Conservation (phyloP, 306 rosid genomes). For the Vigna trinervia region DNA sequence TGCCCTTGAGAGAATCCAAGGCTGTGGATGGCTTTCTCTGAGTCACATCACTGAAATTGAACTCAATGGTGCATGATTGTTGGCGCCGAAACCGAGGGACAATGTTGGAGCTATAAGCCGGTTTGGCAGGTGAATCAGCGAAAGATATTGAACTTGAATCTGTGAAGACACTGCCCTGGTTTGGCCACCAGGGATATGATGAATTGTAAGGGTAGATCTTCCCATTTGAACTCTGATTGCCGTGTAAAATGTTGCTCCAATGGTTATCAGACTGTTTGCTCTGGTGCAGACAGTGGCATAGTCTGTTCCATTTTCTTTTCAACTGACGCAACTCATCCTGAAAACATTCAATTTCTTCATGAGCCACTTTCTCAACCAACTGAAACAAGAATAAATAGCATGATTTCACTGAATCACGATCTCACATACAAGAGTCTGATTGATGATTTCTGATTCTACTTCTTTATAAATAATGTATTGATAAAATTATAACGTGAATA, state of each 20-base stretch:
- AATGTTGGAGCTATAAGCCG: constrained; percentile 49
- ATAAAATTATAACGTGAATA: neutral
- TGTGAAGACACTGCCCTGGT: constrained; percentile 52
- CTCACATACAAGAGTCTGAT: neutral
- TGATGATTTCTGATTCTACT: neutral
- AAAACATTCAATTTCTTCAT: constrained; percentile 24
- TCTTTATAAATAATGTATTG: too few species aligned
- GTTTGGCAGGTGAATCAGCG: constrained; percentile 53
- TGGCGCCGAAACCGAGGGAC: constrained; percentile 69
- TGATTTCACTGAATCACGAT: neutral
- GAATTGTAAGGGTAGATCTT: constrained; percentile 63
- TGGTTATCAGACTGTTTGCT: constrained; percentile 58
- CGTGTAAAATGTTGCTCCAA: constrained; percentile 45
- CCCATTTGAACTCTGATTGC: constrained; percentile 47
- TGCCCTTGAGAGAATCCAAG: constrained; percentile 60
- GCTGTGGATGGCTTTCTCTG: constrained; percentile 49
- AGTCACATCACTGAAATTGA: constrained; percentile 64
- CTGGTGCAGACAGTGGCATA: constrained; percentile 73
- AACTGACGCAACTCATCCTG: constrained; percentile 69
- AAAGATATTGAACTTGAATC: constrained; percentile 73
- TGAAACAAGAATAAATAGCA: neutral
- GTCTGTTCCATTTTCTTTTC: constrained; percentile 79
- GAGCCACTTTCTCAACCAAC: constrained; percentile 14
- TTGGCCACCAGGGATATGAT: constrained; percentile 70
- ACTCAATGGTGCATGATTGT: constrained; percentile 86